Conservation (phyloP, 306 rosid genomes). For the Dryas alaskensis region DNA sequence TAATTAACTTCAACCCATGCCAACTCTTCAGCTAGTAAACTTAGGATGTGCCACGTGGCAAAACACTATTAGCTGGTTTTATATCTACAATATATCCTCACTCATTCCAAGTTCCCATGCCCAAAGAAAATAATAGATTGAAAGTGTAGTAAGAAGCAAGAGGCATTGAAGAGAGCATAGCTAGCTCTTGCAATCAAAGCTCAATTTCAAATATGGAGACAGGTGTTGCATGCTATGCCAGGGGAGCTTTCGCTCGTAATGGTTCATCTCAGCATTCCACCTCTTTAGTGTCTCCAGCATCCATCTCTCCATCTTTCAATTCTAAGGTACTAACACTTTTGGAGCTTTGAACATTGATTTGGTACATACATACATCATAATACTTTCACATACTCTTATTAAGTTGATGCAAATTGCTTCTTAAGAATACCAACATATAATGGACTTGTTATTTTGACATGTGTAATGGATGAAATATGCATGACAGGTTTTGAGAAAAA, state of each 20-base stretch:
- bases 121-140: neutral
- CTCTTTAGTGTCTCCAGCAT: slow-evolving; percentile 27
- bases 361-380: neutral
- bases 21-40: neutral
- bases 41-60: slow-evolving; percentile 19
- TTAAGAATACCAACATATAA: neutral
- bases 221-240: slow-evolving; percentile 25
- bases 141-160: neutral
- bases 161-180: neutral
- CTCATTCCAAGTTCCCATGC: slow-evolving; percentile 18
- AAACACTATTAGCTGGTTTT: slow-evolving; percentile 9
- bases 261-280: slow-evolving; percentile 34
- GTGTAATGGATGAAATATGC: neutral
- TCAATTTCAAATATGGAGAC: slow-evolving; percentile 25
- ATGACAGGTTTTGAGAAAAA: slow-evolving; percentile 73
- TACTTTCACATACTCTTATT: neutral
- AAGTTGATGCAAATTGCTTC: neutral
- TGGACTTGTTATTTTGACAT: neutral
- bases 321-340: slow-evolving; percentile 22
- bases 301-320: slow-evolving; percentile 38
- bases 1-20: slow-evolving; percentile 13
- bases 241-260: slow-evolving; percentile 26
- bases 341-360: neutral
- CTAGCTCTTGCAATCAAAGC: neutral
- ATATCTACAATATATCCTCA: slow-evolving; percentile 12